Base-by-base conservation (phyloP, 108 stramenopile genomes). In the Skeletonema grethae region DNA sequence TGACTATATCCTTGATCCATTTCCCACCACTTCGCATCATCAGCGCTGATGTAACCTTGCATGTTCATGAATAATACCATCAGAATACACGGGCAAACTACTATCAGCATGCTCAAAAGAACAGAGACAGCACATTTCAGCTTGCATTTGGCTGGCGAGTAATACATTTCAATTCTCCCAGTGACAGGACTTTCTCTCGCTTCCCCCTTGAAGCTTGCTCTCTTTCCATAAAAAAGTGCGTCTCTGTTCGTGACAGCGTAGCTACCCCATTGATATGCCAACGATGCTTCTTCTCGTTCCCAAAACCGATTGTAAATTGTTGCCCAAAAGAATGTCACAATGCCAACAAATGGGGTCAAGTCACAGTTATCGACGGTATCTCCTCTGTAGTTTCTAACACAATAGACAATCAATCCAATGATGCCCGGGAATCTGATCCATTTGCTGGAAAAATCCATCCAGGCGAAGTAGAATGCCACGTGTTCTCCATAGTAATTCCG, bases 51-150 rank as follows among this genome's bases (percentile, higher is more conserved):
- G 68, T 82, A 88, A 8, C 92, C 94, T 76, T 95, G 94, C 31
- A 92, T 29, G 65, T 95, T 95, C 57, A 95, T 73, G 25, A 81
- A 85, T 16, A 91, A 63, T 53, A 90, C 82, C 94, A 95, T 95
- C 15, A 92, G 63, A 13, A 70, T 43, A 65, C 87, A 85, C 35
- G 94, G 90, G 6, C 85, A 72, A 16, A 38, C 48, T 13, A 95
- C 69, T 77, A 92, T 76, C 25, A 69, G 22, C n/a, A 46, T 12
- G 8, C 91, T 92, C 50, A 91, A 75, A 43, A 86, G 10, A 15
- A 84, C 80, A 66, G 86, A 81, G n/a, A 77, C 62, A 36, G 75
- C 55, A 65, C 86, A 90, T 57, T 84, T 85, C 13, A 88, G 20
- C 25, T 74, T 68, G 16, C 94, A 87, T 65, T 78, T 80, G 29